Conservation (phyloP, 1,139 yeast genomes). For the Diutina scorzettiae region DNA sequence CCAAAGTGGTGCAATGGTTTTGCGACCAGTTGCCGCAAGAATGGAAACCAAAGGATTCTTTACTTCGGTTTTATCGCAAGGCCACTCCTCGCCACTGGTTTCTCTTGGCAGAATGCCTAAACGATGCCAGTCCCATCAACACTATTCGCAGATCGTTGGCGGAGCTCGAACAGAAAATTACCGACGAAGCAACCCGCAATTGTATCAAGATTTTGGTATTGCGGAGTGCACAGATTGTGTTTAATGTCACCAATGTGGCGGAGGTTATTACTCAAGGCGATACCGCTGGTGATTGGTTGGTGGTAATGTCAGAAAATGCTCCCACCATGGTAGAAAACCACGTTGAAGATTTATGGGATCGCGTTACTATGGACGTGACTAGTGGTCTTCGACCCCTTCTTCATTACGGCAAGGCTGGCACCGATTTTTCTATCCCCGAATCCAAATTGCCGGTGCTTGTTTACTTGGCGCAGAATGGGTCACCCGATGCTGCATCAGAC, state of each 20-base stretch:
- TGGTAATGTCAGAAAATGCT: not conserved
- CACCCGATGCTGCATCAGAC: not conserved
- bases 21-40: not conserved
- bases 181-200: not conserved
- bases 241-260: conserved; percentile 53
- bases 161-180: not conserved
- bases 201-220: not conserved
- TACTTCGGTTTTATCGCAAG: not conserved
- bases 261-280: conserved; percentile 39
- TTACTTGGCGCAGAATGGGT: not conserved
- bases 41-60: not conserved
- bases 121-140: not conserved
- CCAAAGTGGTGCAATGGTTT: not conserved
- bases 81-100: conserved; percentile 4
- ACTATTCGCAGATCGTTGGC: not conserved
- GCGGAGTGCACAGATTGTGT: conserved; percentile 36
- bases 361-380: not conserved
- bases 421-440: not conserved
- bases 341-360: conserved; percentile 1
- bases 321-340: conserved; percentile 4
- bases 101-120: not conserved
- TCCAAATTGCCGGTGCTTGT: not conserved
- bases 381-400: not conserved
- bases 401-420: not conserved
- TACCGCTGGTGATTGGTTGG: conserved; percentile 10